These are phyloP conservation scores for Vigna radiata DNA, from an alignment of 306 rosid species.

Conservation along the genomic window DNA sequence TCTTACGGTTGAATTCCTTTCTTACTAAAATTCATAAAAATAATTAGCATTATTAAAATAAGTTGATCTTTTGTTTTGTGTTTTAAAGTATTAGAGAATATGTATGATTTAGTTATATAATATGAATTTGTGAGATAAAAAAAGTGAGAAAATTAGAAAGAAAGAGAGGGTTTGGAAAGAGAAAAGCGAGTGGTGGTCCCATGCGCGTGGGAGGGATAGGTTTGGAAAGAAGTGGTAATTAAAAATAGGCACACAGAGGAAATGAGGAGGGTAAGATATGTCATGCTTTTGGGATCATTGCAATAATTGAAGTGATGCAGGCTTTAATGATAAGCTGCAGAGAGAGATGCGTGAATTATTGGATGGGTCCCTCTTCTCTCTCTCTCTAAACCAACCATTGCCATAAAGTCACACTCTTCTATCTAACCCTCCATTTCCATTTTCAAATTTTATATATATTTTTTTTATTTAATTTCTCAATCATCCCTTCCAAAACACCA, in stretches of 20 bases:
- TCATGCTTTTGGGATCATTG: constrained; percentile 99
- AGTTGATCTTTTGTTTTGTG: too few relatives aligned
- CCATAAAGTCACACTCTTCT: too few relatives aligned
- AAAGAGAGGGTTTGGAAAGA: too few relatives aligned
- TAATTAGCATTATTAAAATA: too few relatives aligned
- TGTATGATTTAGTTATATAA: too few relatives aligned
- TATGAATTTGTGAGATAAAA: too few relatives aligned
- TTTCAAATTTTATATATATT: too few relatives aligned
- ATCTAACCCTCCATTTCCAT: too few relatives aligned
- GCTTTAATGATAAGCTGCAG: constrained; percentile 85
- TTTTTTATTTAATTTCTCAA: background rate
- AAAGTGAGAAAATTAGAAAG: too few relatives aligned
- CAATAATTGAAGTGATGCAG: constrained; percentile 97
- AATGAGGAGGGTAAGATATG: constrained; percentile 81
- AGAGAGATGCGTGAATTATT: constrained; percentile 60
- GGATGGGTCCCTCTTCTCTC: constrained; percentile 54
- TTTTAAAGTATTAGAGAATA: too few relatives aligned
- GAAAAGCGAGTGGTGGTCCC: constrained; percentile 47
- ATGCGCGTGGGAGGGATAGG: constrained; percentile 67
- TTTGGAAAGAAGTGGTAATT: constrained; percentile 52
- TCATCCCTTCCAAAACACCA: constrained; percentile 11
- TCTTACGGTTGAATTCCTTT: rapidly evolving
- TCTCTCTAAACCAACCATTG: background rate
- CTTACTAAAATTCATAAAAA: too few relatives aligned
- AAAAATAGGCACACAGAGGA: constrained; percentile 59